Evolutionary conservation across 176 grass and related monocot species (phyloP), one percentile per base, ranked within the genome.

Genomic region (Oryza nivara): DNA sequence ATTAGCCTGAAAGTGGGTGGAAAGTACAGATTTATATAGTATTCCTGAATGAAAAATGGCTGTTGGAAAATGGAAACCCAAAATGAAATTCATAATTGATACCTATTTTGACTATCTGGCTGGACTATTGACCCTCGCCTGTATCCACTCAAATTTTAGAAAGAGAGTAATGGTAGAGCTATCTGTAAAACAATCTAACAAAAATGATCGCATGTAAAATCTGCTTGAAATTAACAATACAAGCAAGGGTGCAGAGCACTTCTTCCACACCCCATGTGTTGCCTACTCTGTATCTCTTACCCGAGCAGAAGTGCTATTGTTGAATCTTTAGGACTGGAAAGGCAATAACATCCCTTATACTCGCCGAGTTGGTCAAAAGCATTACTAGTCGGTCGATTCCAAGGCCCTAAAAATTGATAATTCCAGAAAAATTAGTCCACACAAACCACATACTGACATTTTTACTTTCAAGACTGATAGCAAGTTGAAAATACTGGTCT

Each of bases 321-420:
- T 94, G 93, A 85, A 92, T 90, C 88, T 96, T 99, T 45, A 96
- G 82, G 66, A 96, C 89, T 67, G 96, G 96, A 71, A 99, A 96
- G 36, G 96, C 89, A 81, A 96, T 96, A 35, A 99, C 96, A 79
- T 99, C 96, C 73, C 96, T 92, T 81, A 96, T 94, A 79, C 93
- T 94, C 9, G 96, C 88, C 20, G 93, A 94, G 77, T 99, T 90
- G 0, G 93, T 99, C 69, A 99, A 88, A 65, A 99, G 89, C 96
- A 99, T 99, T 26, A 96, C 93, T 77, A 99, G 52, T 64, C 93
- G 91, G 74, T 99, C 93, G 3, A 99, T 96, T 16, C 93, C 96
- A 40, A 99, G 91, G 11, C 93, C 96, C 96, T 96, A 61, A 73
- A 70, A 60, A 28, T 70, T 43, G 16, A 30, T 67, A 67, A 30